Base-by-base conservation (phyloP, 2,329 filamentous ascomycete species). In the Exophiala aquamarina region DNA sequence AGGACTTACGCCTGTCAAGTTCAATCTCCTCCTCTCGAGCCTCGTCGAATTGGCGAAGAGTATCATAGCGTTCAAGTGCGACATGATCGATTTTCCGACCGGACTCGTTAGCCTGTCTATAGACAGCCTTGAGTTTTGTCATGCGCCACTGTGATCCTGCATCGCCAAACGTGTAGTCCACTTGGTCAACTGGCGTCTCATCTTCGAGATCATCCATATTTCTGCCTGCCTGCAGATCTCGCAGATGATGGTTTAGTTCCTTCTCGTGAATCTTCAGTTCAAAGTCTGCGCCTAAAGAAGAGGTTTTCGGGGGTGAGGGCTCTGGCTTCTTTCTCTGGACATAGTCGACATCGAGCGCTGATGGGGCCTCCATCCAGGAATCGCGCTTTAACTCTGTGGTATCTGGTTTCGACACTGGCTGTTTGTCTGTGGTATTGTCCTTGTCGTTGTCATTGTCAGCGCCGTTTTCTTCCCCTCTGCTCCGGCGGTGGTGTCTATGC, bases 1-100 rank as follows among this genome's bases (percentile, higher is more conserved):
- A 96, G 38, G 85, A 81, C 42, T 83, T 82, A 42, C 89, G 80
- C 46, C 92, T 77, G 43, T 95, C 92, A 54, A 97, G 61, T 64
- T 98, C 93, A n/a, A 83, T 82, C 66, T 92, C 86, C 66, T 98
- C 94, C 64, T 98, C 93, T 35, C 91, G 78, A 3, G 90, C 91
- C 60, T 95, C 87, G 61, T 98, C 93, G 61, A 97, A 98, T 11
- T 87, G 85, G 19, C 84, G 79, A 13, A 98, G 63, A 56, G 82
- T 83, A 2, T 91, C 92, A 62, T 87, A 96, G 10, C 89, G 79
- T 58, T 95, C 87, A 29, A 87, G 60, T 0, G 91, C 93, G 39
- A 97, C 74, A 1, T 95, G 88, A 5, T 97, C 92, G 1, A 94
- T 76, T 0, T 80, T 61, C n/a, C 77, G 77, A 0, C 83, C 84